phyloP scores from a whole-genome alignment of 2,329 filamentous ascomycete genomes.

The Sarocladiaceae sp. region DNA sequence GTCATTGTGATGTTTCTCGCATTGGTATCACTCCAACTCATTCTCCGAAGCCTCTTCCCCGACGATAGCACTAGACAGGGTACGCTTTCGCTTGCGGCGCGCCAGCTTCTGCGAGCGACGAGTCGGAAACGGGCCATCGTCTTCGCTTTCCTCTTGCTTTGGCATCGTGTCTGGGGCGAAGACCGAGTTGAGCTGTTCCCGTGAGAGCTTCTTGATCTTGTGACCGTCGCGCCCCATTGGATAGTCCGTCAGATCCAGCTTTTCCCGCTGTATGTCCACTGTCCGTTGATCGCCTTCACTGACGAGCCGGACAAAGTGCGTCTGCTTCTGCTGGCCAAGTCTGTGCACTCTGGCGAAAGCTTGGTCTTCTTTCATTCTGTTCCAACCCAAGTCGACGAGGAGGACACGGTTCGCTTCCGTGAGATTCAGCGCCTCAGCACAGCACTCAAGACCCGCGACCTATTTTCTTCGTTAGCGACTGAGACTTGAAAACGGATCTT shows the following conservation, averaged over 20 bases:
- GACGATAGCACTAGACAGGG: too few relatives aligned
- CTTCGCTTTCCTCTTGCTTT: not conserved
- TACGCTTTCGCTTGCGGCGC: too few relatives aligned
- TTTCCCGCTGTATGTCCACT: conserved; percentile 46
- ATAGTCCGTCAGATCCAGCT: conserved; percentile 38
- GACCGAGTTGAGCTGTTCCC: not conserved
- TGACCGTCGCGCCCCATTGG: conserved; percentile 24
- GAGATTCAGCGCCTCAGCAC: conserved; percentile 34
- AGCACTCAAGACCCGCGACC: conserved; percentile 28
- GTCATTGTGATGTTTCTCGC: too few relatives aligned
- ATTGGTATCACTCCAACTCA: too few relatives aligned
- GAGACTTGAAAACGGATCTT: not conserved
- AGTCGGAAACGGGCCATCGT: too few relatives aligned
- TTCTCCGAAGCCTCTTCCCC: too few relatives aligned
- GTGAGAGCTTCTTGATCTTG: not conserved
- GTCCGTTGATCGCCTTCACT: conserved; percentile 54
- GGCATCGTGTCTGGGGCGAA: too few relatives aligned
- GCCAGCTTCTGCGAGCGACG: too few relatives aligned
- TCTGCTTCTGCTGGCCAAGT: conserved; percentile 56
- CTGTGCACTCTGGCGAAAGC: conserved; percentile 55
- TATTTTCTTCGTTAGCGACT: conserved; percentile 14
- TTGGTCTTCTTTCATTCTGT: conserved; percentile 54
- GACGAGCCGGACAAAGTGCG: conserved; percentile 50
- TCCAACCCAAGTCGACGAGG: conserved; percentile 55
- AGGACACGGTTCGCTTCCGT: conserved; percentile 45